Percentiles rank a stretch among this genome's conserved stretches.
phyloP scores from a whole-genome alignment of 116 monocot species.

The Trichopus zeylanicus region DNA sequence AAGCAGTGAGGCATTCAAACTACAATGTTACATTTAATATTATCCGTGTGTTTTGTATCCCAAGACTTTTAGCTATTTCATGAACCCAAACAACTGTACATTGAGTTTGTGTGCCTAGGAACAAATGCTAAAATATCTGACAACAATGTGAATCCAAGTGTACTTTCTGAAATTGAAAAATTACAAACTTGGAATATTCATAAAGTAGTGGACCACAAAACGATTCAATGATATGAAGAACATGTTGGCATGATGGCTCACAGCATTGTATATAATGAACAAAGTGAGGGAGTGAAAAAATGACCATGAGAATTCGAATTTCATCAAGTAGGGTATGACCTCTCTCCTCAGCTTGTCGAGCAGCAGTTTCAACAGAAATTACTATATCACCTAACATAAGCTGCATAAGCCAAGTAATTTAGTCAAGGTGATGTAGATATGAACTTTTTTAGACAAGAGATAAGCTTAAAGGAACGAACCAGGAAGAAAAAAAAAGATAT shows the following conservation, averaged over 20 bases:
- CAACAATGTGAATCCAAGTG: too few relatives aligned
- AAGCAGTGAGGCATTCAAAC: too few relatives aligned
- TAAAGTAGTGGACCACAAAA: not conserved
- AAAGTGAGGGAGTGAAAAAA: too few relatives aligned
- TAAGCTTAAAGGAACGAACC: too few relatives aligned
- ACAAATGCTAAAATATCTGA: too few relatives aligned
- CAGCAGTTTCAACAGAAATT: conserved; percentile 95
- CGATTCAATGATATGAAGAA: not conserved
- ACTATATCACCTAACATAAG: conserved; percentile 82
- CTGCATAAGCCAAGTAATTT: conserved; percentile 29
- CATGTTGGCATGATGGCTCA: not conserved
- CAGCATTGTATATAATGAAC: not conserved
- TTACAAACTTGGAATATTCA: too few relatives aligned
- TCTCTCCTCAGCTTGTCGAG: conserved; percentile 84
- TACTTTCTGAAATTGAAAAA: too few relatives aligned
- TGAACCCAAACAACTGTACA: not conserved
- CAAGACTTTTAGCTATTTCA: not conserved
- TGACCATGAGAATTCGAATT: conserved; percentile 81
- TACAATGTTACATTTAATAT: not conserved
- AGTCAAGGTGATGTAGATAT: too few relatives aligned
- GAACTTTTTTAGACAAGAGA: too few relatives aligned
- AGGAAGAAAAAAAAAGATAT: not conserved
- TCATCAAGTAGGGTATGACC: conserved; percentile 90
- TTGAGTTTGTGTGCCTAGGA: too few relatives aligned
- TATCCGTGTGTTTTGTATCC: not conserved